Evolutionary conservation across 805 yeast species (phyloP).

Genomic region (Priceomyces haplophilus): DNA sequence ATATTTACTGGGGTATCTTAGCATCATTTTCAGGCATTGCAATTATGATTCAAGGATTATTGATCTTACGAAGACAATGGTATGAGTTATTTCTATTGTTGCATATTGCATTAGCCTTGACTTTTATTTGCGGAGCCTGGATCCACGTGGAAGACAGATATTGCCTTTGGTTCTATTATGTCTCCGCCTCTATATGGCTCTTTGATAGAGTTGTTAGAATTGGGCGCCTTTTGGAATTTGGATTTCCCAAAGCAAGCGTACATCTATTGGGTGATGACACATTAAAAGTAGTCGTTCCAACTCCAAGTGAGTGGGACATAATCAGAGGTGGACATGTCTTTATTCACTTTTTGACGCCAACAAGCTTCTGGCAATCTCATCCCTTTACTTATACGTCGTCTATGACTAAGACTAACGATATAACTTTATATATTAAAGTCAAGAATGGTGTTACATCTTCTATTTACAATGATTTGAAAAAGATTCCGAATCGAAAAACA

Average conservation of each 20-base stretch:
- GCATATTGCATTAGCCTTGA: conserved; percentile 55
- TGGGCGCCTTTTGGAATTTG: conserved; percentile 54
- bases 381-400: conserved; percentile 52
- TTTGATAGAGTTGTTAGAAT: conserved; percentile 61
- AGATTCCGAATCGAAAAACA: conserved; percentile 16
- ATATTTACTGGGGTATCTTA: conserved; percentile 25
- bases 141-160: conserved; percentile 44
- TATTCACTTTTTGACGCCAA: conserved; percentile 45
- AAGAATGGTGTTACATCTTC: conserved; percentile 32
- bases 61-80: conserved; percentile 42
- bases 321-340: conserved; percentile 64
- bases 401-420: conserved; percentile 14
- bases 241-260: conserved; percentile 52
- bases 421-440: conserved; percentile 32
- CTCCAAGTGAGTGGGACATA: conserved; percentile 53
- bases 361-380: conserved; percentile 62
- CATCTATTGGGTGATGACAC: conserved; percentile 43
- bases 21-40: conserved; percentile 35
- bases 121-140: conserved; percentile 48
- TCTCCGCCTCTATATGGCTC: conserved; percentile 65
- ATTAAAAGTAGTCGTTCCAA: conserved; percentile 47
- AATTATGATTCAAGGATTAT: conserved; percentile 45
- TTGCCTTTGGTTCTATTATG: conserved; percentile 41
- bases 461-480: conserved; percentile 18
- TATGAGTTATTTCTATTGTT: conserved; percentile 53